A percentile compares a stretch with the other conserved stretches of the same genome.
phyloP scores from a whole-genome alignment of 2,329 filamentous ascomycete genomes.

The Tympanopsis confertula region DNA sequence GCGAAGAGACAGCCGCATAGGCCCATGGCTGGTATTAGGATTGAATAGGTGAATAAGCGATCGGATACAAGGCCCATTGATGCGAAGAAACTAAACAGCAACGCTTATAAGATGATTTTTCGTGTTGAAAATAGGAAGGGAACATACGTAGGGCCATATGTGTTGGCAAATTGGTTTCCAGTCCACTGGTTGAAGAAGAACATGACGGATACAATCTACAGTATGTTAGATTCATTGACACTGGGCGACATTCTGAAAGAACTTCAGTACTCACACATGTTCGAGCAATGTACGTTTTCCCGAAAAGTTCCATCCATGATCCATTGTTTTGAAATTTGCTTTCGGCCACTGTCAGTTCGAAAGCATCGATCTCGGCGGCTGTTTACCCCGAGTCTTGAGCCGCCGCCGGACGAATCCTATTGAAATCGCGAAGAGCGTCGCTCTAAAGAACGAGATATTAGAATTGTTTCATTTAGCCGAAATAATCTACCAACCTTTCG shows the following conservation, averaged over 20 bases:
- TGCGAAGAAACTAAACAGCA: neutral
- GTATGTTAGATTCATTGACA: neutral
- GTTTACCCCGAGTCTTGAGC: neutral
- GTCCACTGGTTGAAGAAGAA: constrained; percentile 10
- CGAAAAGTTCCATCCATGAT: constrained; percentile 2
- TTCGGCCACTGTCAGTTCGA: constrained; percentile 1
- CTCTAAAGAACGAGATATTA: too few species aligned
- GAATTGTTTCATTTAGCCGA: too few species aligned
- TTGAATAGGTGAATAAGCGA: neutral
- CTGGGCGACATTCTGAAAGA: neutral
- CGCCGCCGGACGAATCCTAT: constrained; percentile 2
- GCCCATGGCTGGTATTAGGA: constrained; percentile 1
- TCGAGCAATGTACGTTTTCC: constrained; percentile 1
- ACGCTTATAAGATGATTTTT: neutral
- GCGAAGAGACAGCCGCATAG: constrained; percentile 1
- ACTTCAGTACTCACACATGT: neutral
- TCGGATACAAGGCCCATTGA: neutral
- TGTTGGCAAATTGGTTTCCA: constrained; percentile 8
- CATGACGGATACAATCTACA: constrained; percentile 1
- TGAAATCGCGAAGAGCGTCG: constrained; percentile 1
- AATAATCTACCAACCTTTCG: too few species aligned
- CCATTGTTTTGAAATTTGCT: constrained; percentile 1
- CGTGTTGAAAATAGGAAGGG: neutral
- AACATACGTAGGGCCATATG: constrained; percentile 6
- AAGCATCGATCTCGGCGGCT: constrained; percentile 2